phyloP scores from a whole-genome alignment of 345 rosid genomes.

The Ailanthus altissimus region DNA sequence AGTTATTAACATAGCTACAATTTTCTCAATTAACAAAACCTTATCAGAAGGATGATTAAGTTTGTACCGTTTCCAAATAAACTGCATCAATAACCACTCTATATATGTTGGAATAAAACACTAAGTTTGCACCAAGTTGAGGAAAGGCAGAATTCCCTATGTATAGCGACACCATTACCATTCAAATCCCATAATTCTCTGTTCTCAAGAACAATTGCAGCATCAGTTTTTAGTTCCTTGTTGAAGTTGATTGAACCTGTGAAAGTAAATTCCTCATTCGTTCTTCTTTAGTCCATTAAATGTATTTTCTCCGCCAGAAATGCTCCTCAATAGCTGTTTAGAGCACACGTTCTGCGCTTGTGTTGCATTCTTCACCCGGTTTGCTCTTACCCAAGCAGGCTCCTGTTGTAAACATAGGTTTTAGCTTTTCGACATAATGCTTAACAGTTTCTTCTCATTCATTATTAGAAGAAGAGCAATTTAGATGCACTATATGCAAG shows the following conservation, averaged over 20 bases:
- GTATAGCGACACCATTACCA: too few species aligned
- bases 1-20: neutral
- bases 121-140: neutral
- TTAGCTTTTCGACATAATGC: neutral
- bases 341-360: slow-evolving; percentile 76
- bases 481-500: neutral
- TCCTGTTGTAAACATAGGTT: slow-evolving; percentile 44
- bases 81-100: neutral
- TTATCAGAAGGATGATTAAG: neutral
- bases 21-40: neutral
- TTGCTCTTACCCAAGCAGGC: slow-evolving; percentile 94
- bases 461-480: neutral
- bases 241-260: neutral
- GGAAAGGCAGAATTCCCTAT: too few species aligned
- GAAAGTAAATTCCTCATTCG: slow-evolving; percentile 19
- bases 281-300: slow-evolving; percentile 23
- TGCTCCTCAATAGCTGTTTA: slow-evolving; percentile 66
- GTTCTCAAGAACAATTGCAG: neutral
- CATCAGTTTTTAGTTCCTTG: neutral
- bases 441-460: too few species aligned
- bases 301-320: slow-evolving; percentile 47
- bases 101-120: neutral
- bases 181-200: neutral
- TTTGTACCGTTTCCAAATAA: neutral
- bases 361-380: slow-evolving; percentile 59